Base-by-base conservation (phyloP, 441 rosid genomes). In the Brassica hybrid region DNA sequence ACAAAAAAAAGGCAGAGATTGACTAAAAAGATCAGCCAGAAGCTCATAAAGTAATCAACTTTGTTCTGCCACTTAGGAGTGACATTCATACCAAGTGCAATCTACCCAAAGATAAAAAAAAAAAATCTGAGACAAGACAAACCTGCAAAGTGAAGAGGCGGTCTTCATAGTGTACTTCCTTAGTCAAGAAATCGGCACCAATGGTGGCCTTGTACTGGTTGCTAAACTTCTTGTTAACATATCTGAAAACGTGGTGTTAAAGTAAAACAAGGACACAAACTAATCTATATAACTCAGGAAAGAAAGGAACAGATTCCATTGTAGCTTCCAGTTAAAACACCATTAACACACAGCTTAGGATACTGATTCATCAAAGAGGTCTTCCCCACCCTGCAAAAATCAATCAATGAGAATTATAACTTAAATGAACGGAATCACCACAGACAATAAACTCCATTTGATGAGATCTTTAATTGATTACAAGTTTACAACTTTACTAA, bases 191-290 rank as follows among this genome's bases (percentile, higher is more conserved):
- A 80, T 89, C 94, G 17, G 92, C 94, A 54, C 91, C 92, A n/a
- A 90, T 90, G 21, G 94, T 88, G 0, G 94, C 94, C 82, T 90
- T 90, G 80, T 90, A 90, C 82, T 90, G 94, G 75, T 90, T 87
- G 78, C 94, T 90, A 81, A 88, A 90, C 79, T 90, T 90, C 84
- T 86, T 90, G 74, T 90, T 90, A 71, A 90, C 94, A 81, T 88
- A 90, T 82, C 92, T 88, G 75, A 71, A 84, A 56, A 56, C 25
- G 12, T 56, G 13, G 13, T 56, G 60, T 56, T 56, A 56, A 56
- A 18, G 60, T 3, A 1, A 56, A 56, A 56, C 60, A 56, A 56
- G 25, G 3, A 17, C 6, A 18, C 60, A 56, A 54, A 56, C 60
- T 56, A 18, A 8, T 56, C 25, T 56, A 18, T 9, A 54, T 18